A percentile compares a stretch with the other conserved stretches of the same genome.
Conservation (phyloP, 2,329 filamentous ascomycete genomes). For the Trichoderma afroharzianum region DNA sequence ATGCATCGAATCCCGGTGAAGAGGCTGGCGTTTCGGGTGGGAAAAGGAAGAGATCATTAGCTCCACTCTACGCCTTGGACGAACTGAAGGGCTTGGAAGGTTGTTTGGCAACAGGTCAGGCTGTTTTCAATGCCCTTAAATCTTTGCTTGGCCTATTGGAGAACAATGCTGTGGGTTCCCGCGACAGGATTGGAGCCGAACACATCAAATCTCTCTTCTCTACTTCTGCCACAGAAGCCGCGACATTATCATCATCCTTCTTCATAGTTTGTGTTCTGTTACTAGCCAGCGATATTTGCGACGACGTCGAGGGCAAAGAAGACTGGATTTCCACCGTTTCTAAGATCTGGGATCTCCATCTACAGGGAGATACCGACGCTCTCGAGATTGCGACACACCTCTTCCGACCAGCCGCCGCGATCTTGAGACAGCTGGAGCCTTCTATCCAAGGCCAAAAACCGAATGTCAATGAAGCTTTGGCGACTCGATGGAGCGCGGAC, state of each 20-base stretch:
- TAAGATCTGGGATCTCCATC: constrained; percentile 51
- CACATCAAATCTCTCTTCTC: constrained; percentile 57
- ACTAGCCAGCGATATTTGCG: constrained; percentile 30
- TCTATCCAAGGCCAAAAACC: constrained; percentile 23
- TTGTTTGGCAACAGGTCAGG: constrained; percentile 46
- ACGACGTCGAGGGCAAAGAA: constrained; percentile 36
- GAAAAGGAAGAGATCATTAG: constrained; percentile 46
- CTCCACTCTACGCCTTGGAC: constrained; percentile 37
- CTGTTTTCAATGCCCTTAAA: constrained; percentile 45
- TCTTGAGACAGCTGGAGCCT: constrained; percentile 41
- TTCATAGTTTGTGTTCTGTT: constrained; percentile 44
- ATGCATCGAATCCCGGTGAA: constrained; percentile 41
- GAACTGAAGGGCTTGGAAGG: constrained; percentile 38
- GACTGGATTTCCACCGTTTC: constrained; percentile 47
- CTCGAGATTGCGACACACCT: constrained; percentile 47
- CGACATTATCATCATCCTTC: constrained; percentile 43
- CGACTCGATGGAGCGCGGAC: constrained; percentile 42
- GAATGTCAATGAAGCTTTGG: constrained; percentile 21
- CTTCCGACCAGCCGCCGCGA: constrained; percentile 35
- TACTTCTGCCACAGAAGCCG: constrained; percentile 45
- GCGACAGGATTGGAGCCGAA: constrained; percentile 52
- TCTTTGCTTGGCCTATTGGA: constrained; percentile 46
- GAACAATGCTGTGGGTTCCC: constrained; percentile 33
- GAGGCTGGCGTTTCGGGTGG: constrained; percentile 21
- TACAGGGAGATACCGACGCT: constrained; percentile 46